These are phyloP conservation scores for Aspergillus pseudotamarii DNA, from an alignment of 2,329 filamentous ascomycete species.

Conservation along the genomic window DNA sequence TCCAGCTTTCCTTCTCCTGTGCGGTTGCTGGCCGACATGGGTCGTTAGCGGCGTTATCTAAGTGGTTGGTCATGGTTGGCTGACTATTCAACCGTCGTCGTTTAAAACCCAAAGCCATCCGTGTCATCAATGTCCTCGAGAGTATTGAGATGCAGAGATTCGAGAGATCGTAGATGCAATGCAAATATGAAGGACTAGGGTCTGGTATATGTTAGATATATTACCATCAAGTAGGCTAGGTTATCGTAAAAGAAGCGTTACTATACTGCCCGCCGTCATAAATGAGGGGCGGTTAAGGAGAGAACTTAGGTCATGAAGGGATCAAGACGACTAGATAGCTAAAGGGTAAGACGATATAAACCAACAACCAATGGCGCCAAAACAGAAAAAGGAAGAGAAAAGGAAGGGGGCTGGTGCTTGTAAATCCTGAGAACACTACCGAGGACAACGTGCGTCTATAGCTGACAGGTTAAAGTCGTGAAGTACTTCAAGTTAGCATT, in stretches of 20 bases:
- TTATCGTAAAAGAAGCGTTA: neutral
- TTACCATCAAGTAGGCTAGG: neutral
- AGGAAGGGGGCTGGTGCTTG: neutral
- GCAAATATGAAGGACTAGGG: neutral
- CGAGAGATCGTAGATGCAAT: neutral
- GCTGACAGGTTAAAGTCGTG: neutral
- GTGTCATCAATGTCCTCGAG: neutral
- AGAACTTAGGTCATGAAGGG: neutral
- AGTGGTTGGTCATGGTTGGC: constrained; percentile 15
- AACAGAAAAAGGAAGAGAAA: neutral
- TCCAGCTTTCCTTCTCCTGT: constrained; percentile 47
- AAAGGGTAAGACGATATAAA: neutral
- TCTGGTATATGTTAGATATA: neutral
- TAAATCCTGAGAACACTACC: neutral
- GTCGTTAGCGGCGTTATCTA: constrained; percentile 17
- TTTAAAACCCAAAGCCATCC: constrained; percentile 36
- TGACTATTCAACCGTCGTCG: constrained; percentile 29
- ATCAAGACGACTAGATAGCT: neutral
- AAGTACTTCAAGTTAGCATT: neutral
- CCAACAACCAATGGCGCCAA: neutral
- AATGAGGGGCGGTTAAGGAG: neutral
- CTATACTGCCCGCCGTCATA: neutral
- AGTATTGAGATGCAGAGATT: no score
- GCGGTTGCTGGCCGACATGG: constrained; percentile 35
- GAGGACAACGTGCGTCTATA: neutral